A percentile compares a stretch with the other conserved stretches of the same genome.
Evolutionary conservation across 2,329 filamentous ascomycete genomes (phyloP).

Genomic region (Epicoccum nigrum): DNA sequence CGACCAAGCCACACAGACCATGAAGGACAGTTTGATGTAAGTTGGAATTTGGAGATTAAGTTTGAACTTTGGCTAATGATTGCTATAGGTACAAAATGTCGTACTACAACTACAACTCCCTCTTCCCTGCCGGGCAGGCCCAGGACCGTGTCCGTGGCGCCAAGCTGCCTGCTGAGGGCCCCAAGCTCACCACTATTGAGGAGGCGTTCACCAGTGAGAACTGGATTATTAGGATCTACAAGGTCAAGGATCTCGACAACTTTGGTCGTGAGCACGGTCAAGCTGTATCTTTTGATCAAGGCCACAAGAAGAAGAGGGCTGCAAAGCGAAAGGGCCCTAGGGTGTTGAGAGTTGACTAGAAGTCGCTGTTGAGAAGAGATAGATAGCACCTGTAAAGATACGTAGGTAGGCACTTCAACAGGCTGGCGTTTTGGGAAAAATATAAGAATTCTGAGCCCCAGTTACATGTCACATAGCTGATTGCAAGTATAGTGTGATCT

Average conservation of each 20-base stretch:
- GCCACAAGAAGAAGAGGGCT: slow-evolving; percentile 82
- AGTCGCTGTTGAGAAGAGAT: slow-evolving; percentile 18
- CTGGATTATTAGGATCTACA: slow-evolving; percentile 99
- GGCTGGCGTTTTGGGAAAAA: slow-evolving; percentile 39
- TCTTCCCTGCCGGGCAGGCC: slow-evolving; percentile 92
- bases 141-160: slow-evolving; percentile 85
- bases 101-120: slow-evolving; percentile 93
- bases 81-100: slow-evolving; percentile 96
- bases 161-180: slow-evolving; percentile 80
- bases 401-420: slow-evolving; percentile 23
- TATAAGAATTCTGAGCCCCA: slow-evolving; percentile 28
- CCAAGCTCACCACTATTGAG: slow-evolving; percentile 85
- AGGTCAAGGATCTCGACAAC: slow-evolving; percentile 99
- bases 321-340: slow-evolving; percentile 74
- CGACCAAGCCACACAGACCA: slow-evolving; percentile 88
- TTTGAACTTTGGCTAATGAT: slow-evolving; percentile 29
- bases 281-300: slow-evolving; percentile 73
- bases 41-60: slow-evolving; percentile 42
- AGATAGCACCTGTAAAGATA: slow-evolving; percentile 40
- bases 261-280: slow-evolving; percentile 84
- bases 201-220: slow-evolving; percentile 99
- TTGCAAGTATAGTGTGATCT: background rate
- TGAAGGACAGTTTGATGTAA: slow-evolving; percentile 99
- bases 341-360: slow-evolving; percentile 73
- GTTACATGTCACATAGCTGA: background rate